Conservation (phyloP, 2,329 filamentous ascomycete species). For the Penicillium sp. region DNA sequence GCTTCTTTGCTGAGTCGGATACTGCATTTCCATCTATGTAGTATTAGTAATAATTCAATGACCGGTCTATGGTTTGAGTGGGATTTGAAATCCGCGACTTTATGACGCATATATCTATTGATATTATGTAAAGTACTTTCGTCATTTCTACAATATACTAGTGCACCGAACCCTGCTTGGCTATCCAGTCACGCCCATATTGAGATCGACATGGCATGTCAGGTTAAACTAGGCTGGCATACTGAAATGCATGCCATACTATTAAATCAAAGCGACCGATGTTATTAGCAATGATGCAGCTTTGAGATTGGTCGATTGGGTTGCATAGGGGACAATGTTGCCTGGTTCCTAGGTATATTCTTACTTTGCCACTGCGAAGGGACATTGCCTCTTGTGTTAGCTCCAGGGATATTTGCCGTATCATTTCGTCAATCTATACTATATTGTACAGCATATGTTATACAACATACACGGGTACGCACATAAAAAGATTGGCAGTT, state of each 20-base stretch:
- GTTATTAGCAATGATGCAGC: neutral
- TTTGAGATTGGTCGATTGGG: neutral
- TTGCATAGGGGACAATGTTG: neutral
- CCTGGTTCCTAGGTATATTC: conserved; percentile 38
- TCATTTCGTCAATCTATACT: neutral
- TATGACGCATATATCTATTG: conserved; percentile 6
- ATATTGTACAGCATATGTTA: neutral
- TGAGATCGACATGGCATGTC: conserved; percentile 9
- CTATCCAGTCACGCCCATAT: neutral
- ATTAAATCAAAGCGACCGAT: neutral
- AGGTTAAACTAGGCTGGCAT: neutral
- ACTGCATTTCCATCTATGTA: conserved; percentile 13
- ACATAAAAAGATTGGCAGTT: neutral
- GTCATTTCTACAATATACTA: neutral
- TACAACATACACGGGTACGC: neutral
- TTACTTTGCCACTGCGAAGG: neutral
- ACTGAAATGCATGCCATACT: neutral
- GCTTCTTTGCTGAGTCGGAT: conserved; percentile 19
- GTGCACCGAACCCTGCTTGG: neutral
- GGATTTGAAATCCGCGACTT: neutral
- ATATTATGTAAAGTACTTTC: neutral
- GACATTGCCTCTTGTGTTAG: neutral
- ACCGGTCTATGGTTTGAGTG: neutral
- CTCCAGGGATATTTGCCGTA: neutral
- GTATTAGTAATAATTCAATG: neutral